Evolutionary conservation across 176 grass and related monocot species (phyloP), one percentile per base, ranked within the genome.

Genomic region (Rhynchospora tenuis): DNA sequence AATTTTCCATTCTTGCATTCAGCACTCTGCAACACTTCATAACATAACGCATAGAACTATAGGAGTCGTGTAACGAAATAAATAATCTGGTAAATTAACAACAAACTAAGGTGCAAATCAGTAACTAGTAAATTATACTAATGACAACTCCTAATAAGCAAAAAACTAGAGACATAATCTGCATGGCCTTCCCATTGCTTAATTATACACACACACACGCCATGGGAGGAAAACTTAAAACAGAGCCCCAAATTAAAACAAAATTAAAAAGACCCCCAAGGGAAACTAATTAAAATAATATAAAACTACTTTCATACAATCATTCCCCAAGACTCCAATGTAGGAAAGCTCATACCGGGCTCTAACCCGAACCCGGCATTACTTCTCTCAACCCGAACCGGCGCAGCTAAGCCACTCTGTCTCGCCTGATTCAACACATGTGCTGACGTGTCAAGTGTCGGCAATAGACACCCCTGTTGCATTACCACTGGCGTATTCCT

Each of bases 361-460:
- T 87, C 85, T 20, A 87, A 82, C 15, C 71, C 79, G 11, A 64
- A 83, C 14, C 70, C 56, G 26, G 50, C 24, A 23, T 1, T 22
- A 8, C 23, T 65, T 82, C 80, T 82, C 22, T 33, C 79, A 29
- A 44, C 79, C 38, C 65, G 66, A 9, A 26, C 66, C 68, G 85
- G 52, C 52, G 76, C 78, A 38, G 4, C 57, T 2, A 78, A 51
- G 22, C 84, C 29, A 10, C 24, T 44, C 85, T 10, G 22, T 15
- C 59, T 59, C 31, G 47, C 55, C 26, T 67, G 85, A 51, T 87
- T 65, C 66, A 87, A 56, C 79, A 64, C 74, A 17, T 82, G 59
- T 10, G 85, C 85, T 15, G 85, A 87, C 11, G 85, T 87, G 79
- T 87, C 85, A 1, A 87, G 67, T n/a, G 85, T 87, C 51, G 85